Base-by-base conservation (phyloP, 495 filamentous ascomycete species). In the Lophium mytilinum region DNA sequence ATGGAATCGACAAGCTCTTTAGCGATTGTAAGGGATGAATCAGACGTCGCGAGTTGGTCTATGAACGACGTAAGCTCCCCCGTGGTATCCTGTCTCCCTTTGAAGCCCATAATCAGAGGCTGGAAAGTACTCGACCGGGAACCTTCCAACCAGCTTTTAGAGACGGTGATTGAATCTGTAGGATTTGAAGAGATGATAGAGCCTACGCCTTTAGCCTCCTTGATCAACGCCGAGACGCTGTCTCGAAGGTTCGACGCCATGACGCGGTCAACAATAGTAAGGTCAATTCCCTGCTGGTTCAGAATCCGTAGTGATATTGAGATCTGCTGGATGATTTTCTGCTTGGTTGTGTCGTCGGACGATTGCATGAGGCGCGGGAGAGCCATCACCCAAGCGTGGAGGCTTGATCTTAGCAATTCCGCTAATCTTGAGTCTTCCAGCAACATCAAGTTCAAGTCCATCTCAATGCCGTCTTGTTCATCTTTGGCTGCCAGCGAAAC, bases 331-430 rank as follows among this genome's bases (percentile, higher is more conserved):
- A 96, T 80, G 17, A 82, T 83, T 62, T 79, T 78, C 40, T 83
- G 76, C 65, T 93, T 95, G 35, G 82, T 71, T 8, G 71, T 77
- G 59, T 96, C 89, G 53, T 99, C 92, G 53, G 82, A 87, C 21
- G 83, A 82, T 67, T 90, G 88, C 81, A 96, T 93, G 10, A 88
- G 70, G 37, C 89, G 78, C 3, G 94, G 87, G 30, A 97, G 79
- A 15, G 86, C 80, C 1, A 81, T 79, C 14, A 93, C 76, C 91
- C 90, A 96, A 39, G 79, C 82, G 68, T 95, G 86, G 4, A 95
- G 69, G 1, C 82, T 84, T 30, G 74, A 79, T 64, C 88, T 89
- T 45, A 95, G 72, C 14, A 80, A 71, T 15, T 90, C 87, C 18
- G 80, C 69, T 0, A 95, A 70, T 33, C 79, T 72, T 10, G 78